Percentiles rank a stretch among this genome's conserved stretches.
These are phyloP conservation scores for Calamus simplicifolius DNA, from an alignment of 176 grass and related monocot species.

Conservation along the genomic window DNA sequence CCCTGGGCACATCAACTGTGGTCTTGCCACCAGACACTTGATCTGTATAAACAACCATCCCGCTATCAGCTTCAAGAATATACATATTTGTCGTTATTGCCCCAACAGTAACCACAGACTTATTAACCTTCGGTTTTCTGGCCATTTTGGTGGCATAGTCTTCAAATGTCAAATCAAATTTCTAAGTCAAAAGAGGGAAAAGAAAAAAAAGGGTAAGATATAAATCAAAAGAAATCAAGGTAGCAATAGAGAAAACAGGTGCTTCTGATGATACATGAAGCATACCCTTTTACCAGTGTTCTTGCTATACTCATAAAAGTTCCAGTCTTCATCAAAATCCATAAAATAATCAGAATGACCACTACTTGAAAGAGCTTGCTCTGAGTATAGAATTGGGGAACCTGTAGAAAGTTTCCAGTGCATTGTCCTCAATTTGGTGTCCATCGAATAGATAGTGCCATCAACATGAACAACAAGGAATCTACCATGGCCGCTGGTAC, in stretches of 20 bases:
- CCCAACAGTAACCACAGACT: constrained; percentile 74
- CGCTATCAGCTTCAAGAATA: constrained; percentile 55
- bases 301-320: constrained; percentile 35
- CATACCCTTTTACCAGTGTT: constrained; percentile 40
- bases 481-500: constrained; percentile 13
- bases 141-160: constrained; percentile 41
- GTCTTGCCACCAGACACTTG: constrained; percentile 40
- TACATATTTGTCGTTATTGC: constrained; percentile 78
- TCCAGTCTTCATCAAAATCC: constrained; percentile 25
- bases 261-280: constrained; percentile 14
- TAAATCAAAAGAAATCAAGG: neutral
- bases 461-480: constrained; percentile 34
- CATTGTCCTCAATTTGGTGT: constrained; percentile 23
- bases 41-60: constrained; percentile 68
- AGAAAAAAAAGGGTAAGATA: constrained; percentile 9
- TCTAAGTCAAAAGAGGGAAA: constrained; percentile 25
- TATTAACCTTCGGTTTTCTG: constrained; percentile 63
- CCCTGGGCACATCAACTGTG: constrained; percentile 34
- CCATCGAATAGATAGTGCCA: constrained; percentile 44
- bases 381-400: constrained; percentile 20
- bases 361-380: constrained; percentile 21
- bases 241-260: constrained; percentile 3
- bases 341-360: constrained; percentile 34
- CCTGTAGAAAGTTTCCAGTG: constrained; percentile 46
- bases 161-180: constrained; percentile 67